Percentiles rank a stretch among this genome's conserved stretches.
phyloP scores from a whole-genome alignment of 2,329 filamentous ascomycete species.

The Penicillium palitans region DNA sequence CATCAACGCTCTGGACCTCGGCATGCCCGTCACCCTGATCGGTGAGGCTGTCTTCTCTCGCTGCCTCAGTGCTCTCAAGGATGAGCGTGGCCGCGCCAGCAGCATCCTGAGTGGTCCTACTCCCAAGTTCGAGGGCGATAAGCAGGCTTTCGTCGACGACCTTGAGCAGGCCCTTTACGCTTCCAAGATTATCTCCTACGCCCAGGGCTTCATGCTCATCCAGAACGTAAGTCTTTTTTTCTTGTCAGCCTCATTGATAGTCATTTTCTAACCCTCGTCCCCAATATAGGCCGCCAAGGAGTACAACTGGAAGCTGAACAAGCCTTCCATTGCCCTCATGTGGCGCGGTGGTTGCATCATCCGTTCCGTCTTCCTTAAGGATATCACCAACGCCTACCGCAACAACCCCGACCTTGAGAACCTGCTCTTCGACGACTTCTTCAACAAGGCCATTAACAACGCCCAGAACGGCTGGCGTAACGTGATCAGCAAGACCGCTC shows the following conservation, averaged over 20 bases:
- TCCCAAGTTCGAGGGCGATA: slow-evolving; percentile 83
- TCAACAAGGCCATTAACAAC: slow-evolving; percentile 98
- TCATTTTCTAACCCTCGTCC: slow-evolving; percentile 1
- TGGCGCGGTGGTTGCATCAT: slow-evolving; percentile 99
- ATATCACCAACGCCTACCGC: slow-evolving; percentile 97
- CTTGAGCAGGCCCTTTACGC: slow-evolving; percentile 98
- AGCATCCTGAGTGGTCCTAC: slow-evolving; percentile 74
- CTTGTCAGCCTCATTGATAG: not conserved
- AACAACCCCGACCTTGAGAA: slow-evolving; percentile 93
- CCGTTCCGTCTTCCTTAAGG: slow-evolving; percentile 99
- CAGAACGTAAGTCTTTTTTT: slow-evolving; percentile 69
- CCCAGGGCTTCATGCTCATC: slow-evolving; percentile 99
- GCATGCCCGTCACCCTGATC: slow-evolving; percentile 97
- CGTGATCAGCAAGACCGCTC: slow-evolving; percentile 84
- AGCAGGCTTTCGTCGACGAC: slow-evolving; percentile 90
- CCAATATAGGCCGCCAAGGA: slow-evolving; percentile 77
- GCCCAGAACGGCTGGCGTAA: slow-evolving; percentile 92
- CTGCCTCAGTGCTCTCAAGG: slow-evolving; percentile 92
- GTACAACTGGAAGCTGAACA: slow-evolving; percentile 98
- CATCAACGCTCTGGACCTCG: slow-evolving; percentile 97
- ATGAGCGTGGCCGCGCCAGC: slow-evolving; percentile 81
- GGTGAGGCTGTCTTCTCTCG: slow-evolving; percentile 95
- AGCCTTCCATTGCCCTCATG: slow-evolving; percentile 99
- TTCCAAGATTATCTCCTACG: slow-evolving; percentile 99
- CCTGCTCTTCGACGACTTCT: slow-evolving; percentile 98